These are phyloP conservation scores for Colletotrichum karsti DNA, from an alignment of 2,329 filamentous ascomycete species.

Conservation along the genomic window DNA sequence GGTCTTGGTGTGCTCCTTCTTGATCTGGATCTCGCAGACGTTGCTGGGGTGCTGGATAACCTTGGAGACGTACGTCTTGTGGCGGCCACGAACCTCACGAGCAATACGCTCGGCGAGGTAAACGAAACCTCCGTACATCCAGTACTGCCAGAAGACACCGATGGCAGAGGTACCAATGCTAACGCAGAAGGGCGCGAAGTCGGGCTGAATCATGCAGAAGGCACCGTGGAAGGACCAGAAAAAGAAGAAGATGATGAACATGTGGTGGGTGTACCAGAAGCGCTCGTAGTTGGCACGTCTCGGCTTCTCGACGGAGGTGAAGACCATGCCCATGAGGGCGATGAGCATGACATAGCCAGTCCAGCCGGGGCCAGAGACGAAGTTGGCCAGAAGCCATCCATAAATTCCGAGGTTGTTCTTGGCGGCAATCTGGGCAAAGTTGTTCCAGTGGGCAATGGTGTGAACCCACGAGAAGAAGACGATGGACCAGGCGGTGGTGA, in stretches of 20 bases:
- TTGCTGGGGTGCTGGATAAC: conserved; percentile 90
- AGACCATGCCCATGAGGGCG: conserved; percentile 79
- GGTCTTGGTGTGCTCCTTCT: conserved; percentile 87
- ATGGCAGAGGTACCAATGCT: conserved; percentile 71
- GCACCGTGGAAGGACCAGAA: conserved; percentile 92
- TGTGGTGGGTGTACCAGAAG: conserved; percentile 91
- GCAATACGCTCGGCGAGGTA: conserved; percentile 84
- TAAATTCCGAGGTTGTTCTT: conserved; percentile 81
- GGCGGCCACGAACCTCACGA: conserved; percentile 79
- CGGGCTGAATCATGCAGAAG: conserved; percentile 90
- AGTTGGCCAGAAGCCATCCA: conserved; percentile 80
- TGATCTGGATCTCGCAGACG: conserved; percentile 91
- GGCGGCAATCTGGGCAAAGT: conserved; percentile 79
- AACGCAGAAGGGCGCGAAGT: conserved; percentile 80
- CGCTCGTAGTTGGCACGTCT: conserved; percentile 85
- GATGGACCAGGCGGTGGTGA: conserved; percentile 85
- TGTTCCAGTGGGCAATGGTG: conserved; percentile 88
- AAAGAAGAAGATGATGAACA: conserved; percentile 88
- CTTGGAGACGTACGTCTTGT: conserved; percentile 88
- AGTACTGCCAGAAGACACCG: conserved; percentile 90
- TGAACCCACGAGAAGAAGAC: conserved; percentile 90
- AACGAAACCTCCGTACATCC: conserved; percentile 83
- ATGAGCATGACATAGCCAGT: conserved; percentile 87
- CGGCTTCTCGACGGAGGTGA: conserved; percentile 80
- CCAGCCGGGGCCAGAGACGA: conserved; percentile 84